Evolutionary conservation across 805 yeast species (phyloP).

Genomic region (Spathaspora hagerdaliae): DNA sequence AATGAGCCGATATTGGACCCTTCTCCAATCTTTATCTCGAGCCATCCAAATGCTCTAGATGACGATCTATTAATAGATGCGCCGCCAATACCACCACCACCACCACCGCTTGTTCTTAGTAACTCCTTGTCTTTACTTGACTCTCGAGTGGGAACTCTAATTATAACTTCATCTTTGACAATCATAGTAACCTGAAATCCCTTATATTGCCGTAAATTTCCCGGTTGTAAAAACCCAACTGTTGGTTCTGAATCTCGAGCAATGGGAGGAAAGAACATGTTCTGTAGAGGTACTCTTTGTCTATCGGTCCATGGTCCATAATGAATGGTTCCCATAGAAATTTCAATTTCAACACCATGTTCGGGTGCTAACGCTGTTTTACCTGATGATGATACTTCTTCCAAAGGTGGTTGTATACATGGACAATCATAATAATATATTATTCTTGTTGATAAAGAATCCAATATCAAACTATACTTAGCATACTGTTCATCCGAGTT

Average conservation of each 20-base stretch:
- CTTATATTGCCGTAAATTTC: constrained; percentile 51
- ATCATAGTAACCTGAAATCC: constrained; percentile 53
- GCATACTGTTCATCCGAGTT: constrained; percentile 71
- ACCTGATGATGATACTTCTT: not conserved
- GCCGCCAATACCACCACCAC: not conserved
- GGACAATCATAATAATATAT: constrained; percentile 69
- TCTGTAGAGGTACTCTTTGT: constrained; percentile 64
- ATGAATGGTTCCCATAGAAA: constrained; percentile 61
- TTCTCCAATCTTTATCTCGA: constrained; percentile 61
- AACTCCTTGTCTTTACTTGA: constrained; percentile 62
- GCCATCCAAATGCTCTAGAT: constrained; percentile 84
- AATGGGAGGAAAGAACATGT: constrained; percentile 62
- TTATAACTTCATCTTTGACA: constrained; percentile 59
- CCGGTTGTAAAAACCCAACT: constrained; percentile 33
- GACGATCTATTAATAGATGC: constrained; percentile 4
- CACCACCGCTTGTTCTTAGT: constrained; percentile 9
- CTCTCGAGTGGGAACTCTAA: constrained; percentile 83
- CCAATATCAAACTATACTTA: constrained; percentile 64
- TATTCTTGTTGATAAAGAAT: constrained; percentile 52
- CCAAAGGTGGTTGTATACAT: constrained; percentile 34
- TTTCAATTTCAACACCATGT: constrained; percentile 54
- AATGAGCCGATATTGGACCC: constrained; percentile 47
- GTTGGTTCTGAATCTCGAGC: constrained; percentile 50
- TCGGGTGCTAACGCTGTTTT: constrained; percentile 17
- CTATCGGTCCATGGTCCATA: constrained; percentile 98